Evolutionary conservation across 768 basidiomycete genomes (phyloP).

Genomic region (Tylopilus sp.): DNA sequence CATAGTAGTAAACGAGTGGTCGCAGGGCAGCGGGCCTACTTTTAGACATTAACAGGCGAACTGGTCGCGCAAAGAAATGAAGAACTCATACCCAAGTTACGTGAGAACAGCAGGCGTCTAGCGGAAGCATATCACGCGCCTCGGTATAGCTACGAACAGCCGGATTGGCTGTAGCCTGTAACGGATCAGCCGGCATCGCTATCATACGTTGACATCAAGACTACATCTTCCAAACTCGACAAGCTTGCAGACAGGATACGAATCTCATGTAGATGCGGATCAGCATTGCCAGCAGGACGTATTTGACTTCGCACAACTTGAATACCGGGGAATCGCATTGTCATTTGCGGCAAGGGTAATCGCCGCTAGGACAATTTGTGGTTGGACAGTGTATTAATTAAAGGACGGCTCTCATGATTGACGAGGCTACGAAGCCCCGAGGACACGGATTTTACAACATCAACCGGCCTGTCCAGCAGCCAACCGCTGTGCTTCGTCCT

Average conservation of each 20-base stretch:
- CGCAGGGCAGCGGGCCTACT: constrained; percentile 7
- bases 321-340: constrained; percentile 21
- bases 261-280: constrained; percentile 16
- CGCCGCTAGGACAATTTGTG: constrained; percentile 20
- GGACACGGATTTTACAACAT: constrained; percentile 21
- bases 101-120: constrained; percentile 13
- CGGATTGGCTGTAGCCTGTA: constrained; percentile 22
- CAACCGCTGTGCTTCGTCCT: constrained; percentile 41
- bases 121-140: constrained; percentile 6
- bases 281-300: constrained; percentile 13
- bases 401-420: constrained; percentile 30
- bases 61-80: constrained; percentile 14
- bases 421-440: constrained; percentile 13
- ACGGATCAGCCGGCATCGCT: constrained; percentile 29
- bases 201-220: constrained; percentile 6
- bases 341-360: constrained; percentile 11
- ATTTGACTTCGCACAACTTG: constrained; percentile 6
- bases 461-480: constrained; percentile 20
- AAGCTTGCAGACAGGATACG: constrained; percentile 5
- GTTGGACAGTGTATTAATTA: constrained; percentile 28
- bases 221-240: constrained; percentile 1
- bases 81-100: constrained; percentile 19
- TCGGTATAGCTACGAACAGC: constrained; percentile 8
- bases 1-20: constrained; percentile 3
- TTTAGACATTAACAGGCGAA: constrained; percentile 11